Conservation (phyloP, 306 rosid genomes). For the Glycyrrhiza uralensis region DNA sequence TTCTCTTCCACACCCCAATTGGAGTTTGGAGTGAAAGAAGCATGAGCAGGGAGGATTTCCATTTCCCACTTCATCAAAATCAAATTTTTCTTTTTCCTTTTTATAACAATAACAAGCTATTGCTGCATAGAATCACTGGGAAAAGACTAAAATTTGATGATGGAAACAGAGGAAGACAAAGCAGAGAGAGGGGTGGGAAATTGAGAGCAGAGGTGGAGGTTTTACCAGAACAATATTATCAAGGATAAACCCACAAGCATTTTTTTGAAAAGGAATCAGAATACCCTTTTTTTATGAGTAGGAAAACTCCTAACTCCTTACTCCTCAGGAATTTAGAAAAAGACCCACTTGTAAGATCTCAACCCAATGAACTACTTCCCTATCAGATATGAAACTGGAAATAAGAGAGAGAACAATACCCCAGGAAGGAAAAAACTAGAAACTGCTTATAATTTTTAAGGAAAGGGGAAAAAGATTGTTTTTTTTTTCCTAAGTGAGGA, state of each 20-base stretch:
- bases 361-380: slow-evolving; percentile 23
- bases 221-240: slow-evolving; percentile 39
- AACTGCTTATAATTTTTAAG: neutral
- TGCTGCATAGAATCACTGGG: slow-evolving; percentile 24
- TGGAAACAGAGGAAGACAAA: slow-evolving; percentile 16
- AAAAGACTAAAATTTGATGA: slow-evolving; percentile 10
- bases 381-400: slow-evolving; percentile 9
- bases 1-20: slow-evolving; percentile 51
- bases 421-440: slow-evolving; percentile 3
- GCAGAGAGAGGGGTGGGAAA: slow-evolving; percentile 27
- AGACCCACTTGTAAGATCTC: slow-evolving; percentile 38
- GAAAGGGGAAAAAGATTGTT: neutral
- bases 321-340: slow-evolving; percentile 58
- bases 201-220: slow-evolving; percentile 33
- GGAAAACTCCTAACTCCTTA: slow-evolving; percentile 12
- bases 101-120: slow-evolving; percentile 11
- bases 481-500: slow-evolving; percentile 18
- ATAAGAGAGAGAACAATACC: neutral
- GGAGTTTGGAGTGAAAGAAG: slow-evolving; percentile 38
- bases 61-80: slow-evolving; percentile 63
- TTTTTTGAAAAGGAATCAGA: slow-evolving; percentile 65
- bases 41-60: slow-evolving; percentile 59
- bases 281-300: slow-evolving; percentile 36
- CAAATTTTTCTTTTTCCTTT: too few relatives aligned
- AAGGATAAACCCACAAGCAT: slow-evolving; percentile 53